Evolutionary conservation across 2,329 filamentous ascomycete genomes (phyloP).

Genomic region (Aspergillus pseudotamarii): DNA sequence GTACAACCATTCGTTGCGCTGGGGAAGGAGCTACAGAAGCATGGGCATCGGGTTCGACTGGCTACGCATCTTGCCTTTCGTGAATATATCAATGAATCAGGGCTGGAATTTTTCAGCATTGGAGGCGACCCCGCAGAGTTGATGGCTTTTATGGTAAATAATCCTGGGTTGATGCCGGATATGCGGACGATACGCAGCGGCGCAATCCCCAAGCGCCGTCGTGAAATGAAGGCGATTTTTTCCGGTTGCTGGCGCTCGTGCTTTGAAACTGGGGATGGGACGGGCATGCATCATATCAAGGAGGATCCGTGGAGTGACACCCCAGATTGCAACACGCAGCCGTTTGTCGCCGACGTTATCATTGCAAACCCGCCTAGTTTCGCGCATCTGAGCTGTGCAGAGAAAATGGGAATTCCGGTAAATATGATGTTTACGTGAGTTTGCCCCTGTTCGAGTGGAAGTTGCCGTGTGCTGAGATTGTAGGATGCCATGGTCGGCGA

Average conservation of each 20-base stretch:
- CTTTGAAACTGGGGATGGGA: constrained; percentile 74
- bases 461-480: constrained; percentile 1
- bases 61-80: constrained; percentile 73
- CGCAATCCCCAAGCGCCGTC: constrained; percentile 73
- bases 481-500: constrained; percentile 87
- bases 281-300: constrained; percentile 54
- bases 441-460: neutral
- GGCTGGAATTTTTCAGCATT: constrained; percentile 74
- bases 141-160: constrained; percentile 91
- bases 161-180: constrained; percentile 81
- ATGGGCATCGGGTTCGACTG: constrained; percentile 72
- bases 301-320: constrained; percentile 45
- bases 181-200: constrained; percentile 75
- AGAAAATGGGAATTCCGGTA: constrained; percentile 74
- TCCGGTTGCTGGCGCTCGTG: constrained; percentile 85
- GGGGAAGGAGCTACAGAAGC: constrained; percentile 65
- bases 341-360: constrained; percentile 86
- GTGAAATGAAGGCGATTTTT: constrained; percentile 77
- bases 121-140: constrained; percentile 75
- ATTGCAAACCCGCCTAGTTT: constrained; percentile 82
- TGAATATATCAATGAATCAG: constrained; percentile 68
- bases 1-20: constrained; percentile 76
- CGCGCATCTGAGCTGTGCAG: constrained; percentile 77
- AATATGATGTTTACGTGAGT: constrained; percentile 87
- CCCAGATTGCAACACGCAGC: constrained; percentile 51